Percentiles rank a stretch among this genome's conserved stretches.
These are phyloP conservation scores for Tillandsia fasciculata DNA, from an alignment of 176 grass and related monocot genomes.

Conservation along the genomic window DNA sequence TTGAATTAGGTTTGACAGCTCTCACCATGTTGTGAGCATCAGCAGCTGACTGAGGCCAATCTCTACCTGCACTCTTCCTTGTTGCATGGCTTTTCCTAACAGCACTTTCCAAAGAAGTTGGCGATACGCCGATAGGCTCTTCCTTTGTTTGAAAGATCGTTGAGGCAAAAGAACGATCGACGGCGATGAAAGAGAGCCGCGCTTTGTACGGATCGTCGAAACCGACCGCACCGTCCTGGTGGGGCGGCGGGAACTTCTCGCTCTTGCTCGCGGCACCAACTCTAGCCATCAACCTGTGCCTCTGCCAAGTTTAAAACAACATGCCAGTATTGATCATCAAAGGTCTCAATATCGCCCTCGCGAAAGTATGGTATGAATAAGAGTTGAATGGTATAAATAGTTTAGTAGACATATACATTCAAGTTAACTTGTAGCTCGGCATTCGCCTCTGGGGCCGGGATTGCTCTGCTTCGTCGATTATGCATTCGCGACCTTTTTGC, in stretches of 20 bases:
- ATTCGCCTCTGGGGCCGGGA: conserved; percentile 45
- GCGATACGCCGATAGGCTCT: neutral
- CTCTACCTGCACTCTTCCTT: conserved; percentile 10
- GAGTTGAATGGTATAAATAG: neutral
- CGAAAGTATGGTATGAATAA: neutral
- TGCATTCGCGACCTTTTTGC: conserved; percentile 8
- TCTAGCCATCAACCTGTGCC: conserved; percentile 23
- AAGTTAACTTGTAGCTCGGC: conserved; percentile 44
- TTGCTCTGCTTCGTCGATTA: conserved; percentile 27
- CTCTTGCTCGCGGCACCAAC: conserved; percentile 28
- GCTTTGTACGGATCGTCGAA: conserved; percentile 7
- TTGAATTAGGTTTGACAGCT: neutral
- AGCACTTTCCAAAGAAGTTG: no score
- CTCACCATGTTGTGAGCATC: conserved; percentile 21
- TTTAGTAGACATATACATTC: conserved; percentile 28
- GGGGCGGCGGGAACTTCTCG: conserved; percentile 49
- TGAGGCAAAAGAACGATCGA: conserved; percentile 24
- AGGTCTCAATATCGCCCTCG: neutral
- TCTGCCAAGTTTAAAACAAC: conserved; percentile 11
- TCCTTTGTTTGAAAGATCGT: conserved; percentile 16
- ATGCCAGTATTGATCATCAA: neutral
- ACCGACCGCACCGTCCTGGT: conserved; percentile 37
- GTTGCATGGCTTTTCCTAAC: neutral
- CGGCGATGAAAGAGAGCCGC: conserved; percentile 22
- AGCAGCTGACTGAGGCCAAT: conserved; percentile 2